phyloP scores from a whole-genome alignment of 2,329 filamentous ascomycete genomes.

The Pseudocercospora vitis region DNA sequence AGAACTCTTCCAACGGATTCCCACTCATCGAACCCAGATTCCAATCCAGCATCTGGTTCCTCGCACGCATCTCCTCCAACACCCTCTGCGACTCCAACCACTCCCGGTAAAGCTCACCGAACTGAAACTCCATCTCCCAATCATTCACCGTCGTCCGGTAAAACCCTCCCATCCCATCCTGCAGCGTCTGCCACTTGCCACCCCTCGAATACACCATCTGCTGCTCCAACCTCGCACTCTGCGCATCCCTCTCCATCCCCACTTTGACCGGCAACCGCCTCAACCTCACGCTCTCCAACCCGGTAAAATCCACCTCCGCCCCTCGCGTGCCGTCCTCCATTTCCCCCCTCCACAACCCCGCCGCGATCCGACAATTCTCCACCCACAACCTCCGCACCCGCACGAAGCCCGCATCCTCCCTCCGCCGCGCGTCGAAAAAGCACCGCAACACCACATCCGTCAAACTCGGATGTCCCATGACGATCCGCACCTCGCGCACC shows the following conservation, averaged over 20 bases:
- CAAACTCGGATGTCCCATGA: conserved; percentile 47
- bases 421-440: conserved; percentile 38
- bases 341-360: conserved; percentile 23
- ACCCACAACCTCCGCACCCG: conserved; percentile 47
- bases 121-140: conserved; percentile 14
- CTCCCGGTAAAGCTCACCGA: conserved; percentile 18
- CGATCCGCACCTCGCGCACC: conserved; percentile 46
- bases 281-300: conserved; percentile 45
- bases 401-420: conserved; percentile 31
- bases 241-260: not conserved
- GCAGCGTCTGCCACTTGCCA: conserved; percentile 12
- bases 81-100: conserved; percentile 16
- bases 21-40: not conserved
- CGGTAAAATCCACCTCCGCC: conserved; percentile 32
- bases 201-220: conserved; percentile 34
- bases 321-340: conserved; percentile 5
- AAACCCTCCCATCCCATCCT: conserved; percentile 31
- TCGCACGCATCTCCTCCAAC: not conserved
- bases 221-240: not conserved
- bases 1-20: conserved; percentile 13
- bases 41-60: not conserved
- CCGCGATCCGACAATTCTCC: conserved; percentile 45
- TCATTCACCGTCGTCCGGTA: conserved; percentile 28
- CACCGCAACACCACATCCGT: conserved; percentile 43
- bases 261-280: conserved; percentile 40